phyloP scores from a whole-genome alignment of 176 grass and related monocot species.

The Aegilops sharonensis region DNA sequence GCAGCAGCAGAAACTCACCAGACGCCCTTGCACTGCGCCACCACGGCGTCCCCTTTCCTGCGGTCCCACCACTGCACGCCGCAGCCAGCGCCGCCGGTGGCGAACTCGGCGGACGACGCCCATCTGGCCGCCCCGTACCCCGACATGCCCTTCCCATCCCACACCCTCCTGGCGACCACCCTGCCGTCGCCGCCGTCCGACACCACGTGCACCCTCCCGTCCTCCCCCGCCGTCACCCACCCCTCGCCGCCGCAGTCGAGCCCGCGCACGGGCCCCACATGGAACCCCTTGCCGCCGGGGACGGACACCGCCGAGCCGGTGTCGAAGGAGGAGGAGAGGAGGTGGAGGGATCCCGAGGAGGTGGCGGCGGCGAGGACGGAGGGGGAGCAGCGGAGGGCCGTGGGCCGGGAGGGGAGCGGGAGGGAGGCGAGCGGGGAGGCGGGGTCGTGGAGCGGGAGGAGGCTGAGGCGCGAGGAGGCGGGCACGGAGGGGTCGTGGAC shows the following conservation, averaged over 20 bases:
- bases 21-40: conserved; percentile 51
- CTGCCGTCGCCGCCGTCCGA: conserved; percentile 45
- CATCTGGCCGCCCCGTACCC: conserved; percentile 56
- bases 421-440: conserved; percentile 38
- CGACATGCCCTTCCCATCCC: conserved; percentile 58
- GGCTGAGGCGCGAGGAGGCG: conserved; percentile 35
- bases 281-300: conserved; percentile 46
- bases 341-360: conserved; percentile 51
- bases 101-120: conserved; percentile 64
- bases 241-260: conserved; percentile 50
- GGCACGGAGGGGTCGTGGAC: conserved; percentile 44
- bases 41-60: conserved; percentile 54
- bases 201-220: conserved; percentile 51
- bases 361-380: conserved; percentile 40
- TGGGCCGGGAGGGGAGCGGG: conserved; percentile 44
- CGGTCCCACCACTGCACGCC: conserved; percentile 76
- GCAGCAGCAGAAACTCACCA: conserved; percentile 37
- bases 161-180: conserved; percentile 46
- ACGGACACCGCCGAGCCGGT: conserved; percentile 37
- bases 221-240: conserved; percentile 65
- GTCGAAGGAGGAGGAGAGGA: conserved; percentile 45
- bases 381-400: conserved; percentile 59
- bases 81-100: conserved; percentile 57
- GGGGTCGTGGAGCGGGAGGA: conserved; percentile 32
- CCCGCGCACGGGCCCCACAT: conserved; percentile 52